Conservation (phyloP, 441 rosid species). For the Theobroma grandiflorum region DNA sequence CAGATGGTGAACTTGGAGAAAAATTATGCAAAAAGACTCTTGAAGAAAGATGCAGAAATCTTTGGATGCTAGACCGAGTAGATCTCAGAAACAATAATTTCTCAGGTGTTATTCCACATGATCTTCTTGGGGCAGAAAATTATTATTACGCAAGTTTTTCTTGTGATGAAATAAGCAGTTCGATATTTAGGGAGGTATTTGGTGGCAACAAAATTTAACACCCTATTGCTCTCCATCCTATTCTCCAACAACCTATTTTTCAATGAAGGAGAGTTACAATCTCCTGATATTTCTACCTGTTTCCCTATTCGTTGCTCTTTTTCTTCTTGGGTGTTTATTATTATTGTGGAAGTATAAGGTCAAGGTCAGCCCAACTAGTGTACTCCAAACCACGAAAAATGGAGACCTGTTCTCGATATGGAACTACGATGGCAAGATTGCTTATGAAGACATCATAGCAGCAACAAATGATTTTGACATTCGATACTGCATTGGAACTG, state of each 20-base stretch:
- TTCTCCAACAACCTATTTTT: not conserved
- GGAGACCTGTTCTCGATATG: slow-evolving; percentile 2
- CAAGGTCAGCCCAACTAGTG: not conserved
- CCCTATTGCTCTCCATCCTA: not conserved
- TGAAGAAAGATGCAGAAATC: too few relatives aligned
- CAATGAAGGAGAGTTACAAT: not conserved
- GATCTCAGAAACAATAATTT: too few relatives aligned
- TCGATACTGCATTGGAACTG: slow-evolving; percentile 13
- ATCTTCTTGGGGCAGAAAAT: too few relatives aligned
- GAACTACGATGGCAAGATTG: slow-evolving; percentile 15
- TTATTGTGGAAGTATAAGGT: not conserved
- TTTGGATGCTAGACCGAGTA: too few relatives aligned
- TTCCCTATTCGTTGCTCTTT: not conserved
- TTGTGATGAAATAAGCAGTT: not conserved
- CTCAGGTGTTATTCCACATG: too few relatives aligned
- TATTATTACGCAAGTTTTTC: too few relatives aligned
- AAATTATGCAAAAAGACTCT: too few relatives aligned
- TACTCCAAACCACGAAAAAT: not conserved
- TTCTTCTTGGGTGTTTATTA: not conserved
- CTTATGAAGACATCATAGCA: not conserved
- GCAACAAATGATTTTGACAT: not conserved
- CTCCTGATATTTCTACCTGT: not conserved
- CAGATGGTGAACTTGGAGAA: too few relatives aligned
- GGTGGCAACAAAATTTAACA: slow-evolving; percentile 1
- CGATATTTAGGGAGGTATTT: not conserved